These are phyloP conservation scores for Apiotrichum laibachii DNA, from an alignment of 1,284 basidiomycete species.

Conservation along the genomic window DNA sequence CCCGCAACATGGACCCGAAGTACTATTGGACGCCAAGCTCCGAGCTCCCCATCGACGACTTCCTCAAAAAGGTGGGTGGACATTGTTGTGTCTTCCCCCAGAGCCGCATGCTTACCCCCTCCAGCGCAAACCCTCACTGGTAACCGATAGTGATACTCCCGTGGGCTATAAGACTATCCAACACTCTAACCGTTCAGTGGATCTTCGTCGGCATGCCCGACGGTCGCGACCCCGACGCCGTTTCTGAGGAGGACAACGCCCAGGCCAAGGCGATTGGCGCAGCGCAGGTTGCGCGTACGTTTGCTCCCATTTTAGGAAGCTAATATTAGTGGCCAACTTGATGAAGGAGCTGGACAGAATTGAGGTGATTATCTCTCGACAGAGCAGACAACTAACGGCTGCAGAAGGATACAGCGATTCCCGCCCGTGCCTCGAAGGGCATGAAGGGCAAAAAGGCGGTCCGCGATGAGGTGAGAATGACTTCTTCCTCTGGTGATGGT, in stretches of 20 bases:
- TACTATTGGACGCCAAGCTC: slow-evolving; percentile 26
- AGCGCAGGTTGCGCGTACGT: slow-evolving; percentile 23
- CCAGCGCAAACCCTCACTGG: slow-evolving; percentile 24
- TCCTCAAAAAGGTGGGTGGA: slow-evolving; percentile 27
- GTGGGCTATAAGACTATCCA: slow-evolving; percentile 9
- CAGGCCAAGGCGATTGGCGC: slow-evolving; percentile 16
- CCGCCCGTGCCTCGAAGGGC: slow-evolving; percentile 35
- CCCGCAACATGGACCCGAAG: not conserved
- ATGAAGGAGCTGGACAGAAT: slow-evolving; percentile 22
- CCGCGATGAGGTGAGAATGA: slow-evolving; percentile 29
- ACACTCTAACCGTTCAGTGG: slow-evolving; percentile 18
- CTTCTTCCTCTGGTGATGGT: not conserved
- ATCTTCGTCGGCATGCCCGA: slow-evolving; percentile 24
- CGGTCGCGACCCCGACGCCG: slow-evolving; percentile 20
- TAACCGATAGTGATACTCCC: slow-evolving; percentile 20
- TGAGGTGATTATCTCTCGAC: slow-evolving; percentile 14
- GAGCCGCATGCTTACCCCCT: not conserved
- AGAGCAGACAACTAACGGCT: not conserved
- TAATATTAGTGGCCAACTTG: slow-evolving; percentile 25
- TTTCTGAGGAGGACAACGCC: not conserved
- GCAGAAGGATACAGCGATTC: slow-evolving; percentile 27
- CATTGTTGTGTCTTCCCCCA: not conserved
- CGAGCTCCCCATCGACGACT: slow-evolving; percentile 24
- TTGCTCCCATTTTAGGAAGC: not conserved
- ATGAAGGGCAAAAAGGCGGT: slow-evolving; percentile 31